Evolutionary conservation across 2,329 filamentous ascomycete species (phyloP), one percentile per base, ranked within the genome.

Genomic region (Colletotrichum shisoi): DNA sequence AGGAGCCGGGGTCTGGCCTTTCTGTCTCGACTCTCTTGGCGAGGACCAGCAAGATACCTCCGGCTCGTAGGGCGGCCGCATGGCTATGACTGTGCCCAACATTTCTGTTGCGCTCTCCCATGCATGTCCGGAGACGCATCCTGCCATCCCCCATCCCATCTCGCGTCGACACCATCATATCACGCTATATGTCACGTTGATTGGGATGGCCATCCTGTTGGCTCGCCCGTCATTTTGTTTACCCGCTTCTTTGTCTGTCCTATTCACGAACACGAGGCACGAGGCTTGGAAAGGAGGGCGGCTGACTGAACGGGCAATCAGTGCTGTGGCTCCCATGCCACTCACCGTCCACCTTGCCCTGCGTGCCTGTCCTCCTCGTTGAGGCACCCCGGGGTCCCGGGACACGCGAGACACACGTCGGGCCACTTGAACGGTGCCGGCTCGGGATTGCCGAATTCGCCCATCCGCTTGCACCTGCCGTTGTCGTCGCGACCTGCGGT

Each of bases 251-350:
- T 53, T 4, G 27, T 45, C 4, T 46, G 8, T 42, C 52, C 31
- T 62, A 40, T 19, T 44, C 40, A 19, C 31, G 42, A 59, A 60
- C 64, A 67, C 64, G 61, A 64, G 64, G 19, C 56, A 19, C 11
- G 44, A 39, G 61, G 19, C 60, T 19, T 8, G 37, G 31, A 57
- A 59, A 21, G 34, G 48, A 44, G 44, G 24, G 17, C 27, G 59
- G 49, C 63, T 42, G 59, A 58, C 49, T 57, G 61, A 64, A 27
- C 45, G 57, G 31, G 42, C 34, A 39, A 59, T 54, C 57, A n/a
- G 34, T 59, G 24, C 57, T n/a, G 34, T 59, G 24, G n/a, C n/a
- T 46, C 53, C n/a, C 51, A 48, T 54, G 39, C 44, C 44, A 45
- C 34, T 44, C 44, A 31, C 56, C 19, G 6, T 15, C 46, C 53